phyloP scores from a whole-genome alignment of 1,139 yeast genomes.

The Dujonia santamariae region DNA sequence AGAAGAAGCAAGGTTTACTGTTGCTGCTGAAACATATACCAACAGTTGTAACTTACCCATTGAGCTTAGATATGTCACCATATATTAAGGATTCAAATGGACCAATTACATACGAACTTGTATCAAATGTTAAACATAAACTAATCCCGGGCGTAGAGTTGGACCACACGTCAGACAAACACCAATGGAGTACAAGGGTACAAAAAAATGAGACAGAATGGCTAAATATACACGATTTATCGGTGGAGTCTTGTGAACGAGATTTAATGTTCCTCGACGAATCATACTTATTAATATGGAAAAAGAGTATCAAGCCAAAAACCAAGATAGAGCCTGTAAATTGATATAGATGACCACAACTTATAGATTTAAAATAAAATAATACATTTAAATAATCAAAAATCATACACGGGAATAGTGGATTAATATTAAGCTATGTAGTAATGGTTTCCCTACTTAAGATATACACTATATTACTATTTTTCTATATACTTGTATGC shows the following conservation, averaged over 20 bases:
- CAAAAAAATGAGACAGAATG: constrained; percentile 42
- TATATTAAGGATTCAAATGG: constrained; percentile 15
- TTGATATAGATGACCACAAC: too few species aligned
- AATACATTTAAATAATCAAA: too few species aligned
- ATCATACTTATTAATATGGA: constrained; percentile 70
- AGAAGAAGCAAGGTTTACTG: constrained; percentile 19
- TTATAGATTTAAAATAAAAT: too few species aligned
- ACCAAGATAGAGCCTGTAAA: too few species aligned
- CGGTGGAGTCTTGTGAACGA: constrained; percentile 43
- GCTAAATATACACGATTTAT: constrained; percentile 55
- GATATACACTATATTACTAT: too few species aligned
- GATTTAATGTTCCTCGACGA: constrained; percentile 65
- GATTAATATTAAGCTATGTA: too few species aligned
- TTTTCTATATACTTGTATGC: too few species aligned
- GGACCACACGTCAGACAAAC: constrained; percentile 23
- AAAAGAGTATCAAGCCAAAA: too few species aligned
- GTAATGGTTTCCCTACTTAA: too few species aligned
- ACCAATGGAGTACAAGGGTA: constrained; percentile 54
- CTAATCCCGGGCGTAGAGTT: constrained; percentile 17
- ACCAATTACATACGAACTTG: constrained; percentile 39
- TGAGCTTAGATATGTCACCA: constrained; percentile 39
- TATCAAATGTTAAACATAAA: constrained; percentile 53
- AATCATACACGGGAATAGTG: too few species aligned
- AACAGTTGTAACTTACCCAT: constrained; percentile 63
- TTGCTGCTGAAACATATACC: constrained; percentile 42